phyloP scores from a whole-genome alignment of 176 grass and related monocot genomes.

The Thinopyrum elongatum region DNA sequence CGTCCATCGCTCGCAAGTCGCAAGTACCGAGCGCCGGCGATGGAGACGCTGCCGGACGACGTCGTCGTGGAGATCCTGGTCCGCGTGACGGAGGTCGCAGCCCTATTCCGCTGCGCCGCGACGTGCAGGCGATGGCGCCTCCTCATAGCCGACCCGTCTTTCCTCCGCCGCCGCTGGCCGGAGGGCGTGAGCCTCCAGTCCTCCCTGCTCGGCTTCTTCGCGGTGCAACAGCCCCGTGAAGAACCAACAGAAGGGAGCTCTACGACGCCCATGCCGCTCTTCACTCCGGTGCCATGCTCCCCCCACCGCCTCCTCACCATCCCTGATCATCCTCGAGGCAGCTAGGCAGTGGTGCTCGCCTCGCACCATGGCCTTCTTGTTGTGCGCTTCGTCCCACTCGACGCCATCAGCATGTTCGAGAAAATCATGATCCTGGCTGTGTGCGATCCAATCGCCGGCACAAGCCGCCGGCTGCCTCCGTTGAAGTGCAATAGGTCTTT shows the following conservation, averaged over 20 bases:
- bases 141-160: not conserved
- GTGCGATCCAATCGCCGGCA: not conserved
- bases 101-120: not conserved
- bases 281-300: not conserved
- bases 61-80: not conserved
- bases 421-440: not conserved
- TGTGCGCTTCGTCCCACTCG: not conserved
- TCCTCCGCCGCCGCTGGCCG: not conserved
- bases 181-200: not conserved
- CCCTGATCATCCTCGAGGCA: not conserved
- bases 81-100: not conserved
- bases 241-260: not conserved
- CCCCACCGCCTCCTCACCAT: not conserved
- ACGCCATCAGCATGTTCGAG: not conserved
- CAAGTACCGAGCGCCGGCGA: not conserved
- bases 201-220: not conserved
- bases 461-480: not conserved
- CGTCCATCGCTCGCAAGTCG: not conserved
- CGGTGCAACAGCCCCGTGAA: not conserved
- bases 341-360: not conserved
- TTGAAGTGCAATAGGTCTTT: not conserved
- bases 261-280: not conserved
- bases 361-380: not conserved
- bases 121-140: not conserved
- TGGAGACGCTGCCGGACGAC: not conserved